Base-by-base conservation (phyloP, 73 alveolate species). In the Paramecium caudatum region DNA sequence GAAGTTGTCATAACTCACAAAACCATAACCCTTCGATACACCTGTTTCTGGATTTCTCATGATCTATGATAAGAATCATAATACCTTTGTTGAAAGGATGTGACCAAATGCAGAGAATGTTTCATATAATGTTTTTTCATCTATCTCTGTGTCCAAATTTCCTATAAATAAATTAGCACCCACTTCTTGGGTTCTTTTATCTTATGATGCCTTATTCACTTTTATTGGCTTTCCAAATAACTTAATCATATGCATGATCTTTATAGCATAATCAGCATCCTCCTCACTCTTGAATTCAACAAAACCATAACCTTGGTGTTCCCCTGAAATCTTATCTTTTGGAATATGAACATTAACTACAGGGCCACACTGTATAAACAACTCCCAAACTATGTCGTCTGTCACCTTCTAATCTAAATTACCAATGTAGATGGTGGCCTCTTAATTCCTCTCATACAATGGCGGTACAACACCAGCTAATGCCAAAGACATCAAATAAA, bases 141-240 rank as follows among this genome's bases (percentile, higher is more conserved):
- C 99, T 1, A 98, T 99, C 90, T 98, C 99, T 16, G 97, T 98
- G 90, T 98, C 99, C 50, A 98, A 91, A 91, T 98, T 98, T 47
- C 99, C 99, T 6, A 98, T 97, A 91, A 98, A 98, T 45, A 98
- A 90, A 95, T 98, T 97, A 16, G 99, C 99, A 32, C 99, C 99
- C 16, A 98, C 99, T 91, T 98, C 99, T 82, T 96, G 95, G 5
- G 99, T 95, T 47, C 97, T 94, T 93, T 96, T 97, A 92, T 98
- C 99, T 93, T 98, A 97, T 10, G 99, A 94, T 69, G 99, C 99
- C 82, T 98, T 98, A 92, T 98, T 98, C 7, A 96, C 99, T 61
- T 98, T 96, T 30, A 98, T 95, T 10, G 99, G 99, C 90, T 98
- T 97, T 48, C 98, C 98, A 88, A 91, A 98, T 81, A 98, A 92